A percentile compares a stretch with the other conserved stretches of the same genome.
phyloP scores from a whole-genome alignment of 495 filamentous ascomycete species.

The Penicillium paxilli region DNA sequence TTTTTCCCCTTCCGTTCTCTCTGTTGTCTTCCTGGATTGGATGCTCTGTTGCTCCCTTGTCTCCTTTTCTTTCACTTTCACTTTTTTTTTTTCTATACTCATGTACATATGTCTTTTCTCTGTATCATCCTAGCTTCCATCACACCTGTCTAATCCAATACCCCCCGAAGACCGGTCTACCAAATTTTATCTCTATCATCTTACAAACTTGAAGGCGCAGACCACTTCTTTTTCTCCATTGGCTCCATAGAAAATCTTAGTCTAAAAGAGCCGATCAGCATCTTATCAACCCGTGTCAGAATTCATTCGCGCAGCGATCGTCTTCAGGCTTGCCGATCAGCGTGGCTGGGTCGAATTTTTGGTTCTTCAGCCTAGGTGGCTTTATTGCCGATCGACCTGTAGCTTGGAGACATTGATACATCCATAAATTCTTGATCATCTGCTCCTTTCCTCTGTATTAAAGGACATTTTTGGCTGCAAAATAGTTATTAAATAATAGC shows the following conservation, averaged over 20 bases:
- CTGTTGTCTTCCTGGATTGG: background rate
- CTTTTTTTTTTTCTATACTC: constrained; percentile 1
- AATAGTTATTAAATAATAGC: no score
- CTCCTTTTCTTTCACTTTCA: background rate
- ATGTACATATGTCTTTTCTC: constrained; percentile 18
- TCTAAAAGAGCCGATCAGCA: background rate
- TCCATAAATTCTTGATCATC: no score
- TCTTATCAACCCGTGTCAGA: background rate
- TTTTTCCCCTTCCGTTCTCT: constrained; percentile 3
- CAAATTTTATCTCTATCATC: background rate
- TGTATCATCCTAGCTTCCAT: constrained; percentile 1
- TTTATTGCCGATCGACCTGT: background rate
- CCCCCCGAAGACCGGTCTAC: background rate
- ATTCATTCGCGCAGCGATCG: background rate
- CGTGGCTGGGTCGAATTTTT: background rate
- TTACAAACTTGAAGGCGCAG: no score
- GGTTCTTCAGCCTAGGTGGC: background rate
- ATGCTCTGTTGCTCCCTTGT: background rate
- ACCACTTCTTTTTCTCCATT: no score
- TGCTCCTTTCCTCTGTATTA: no score
- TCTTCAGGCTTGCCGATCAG: background rate
- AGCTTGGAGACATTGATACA: background rate
- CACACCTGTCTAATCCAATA: constrained; percentile 6
- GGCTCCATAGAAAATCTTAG: background rate
- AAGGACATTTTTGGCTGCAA: no score